Evolutionary conservation across 2,329 filamentous ascomycete species (phyloP).

Genomic region (Akanthomyces lecanii): DNA sequence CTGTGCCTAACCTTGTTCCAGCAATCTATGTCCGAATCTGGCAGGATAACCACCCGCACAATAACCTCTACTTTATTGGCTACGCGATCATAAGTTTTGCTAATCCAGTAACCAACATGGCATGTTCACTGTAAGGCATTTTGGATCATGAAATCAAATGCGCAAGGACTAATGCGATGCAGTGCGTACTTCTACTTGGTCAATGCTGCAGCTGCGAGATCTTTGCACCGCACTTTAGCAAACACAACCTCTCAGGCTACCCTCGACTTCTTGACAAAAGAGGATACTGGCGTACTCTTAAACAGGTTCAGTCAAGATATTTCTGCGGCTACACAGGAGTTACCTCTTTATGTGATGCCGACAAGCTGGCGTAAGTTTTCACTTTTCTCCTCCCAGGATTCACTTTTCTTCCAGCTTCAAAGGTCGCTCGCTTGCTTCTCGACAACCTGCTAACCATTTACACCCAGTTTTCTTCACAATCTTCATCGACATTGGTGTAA

Average conservation of each 20-base stretch:
- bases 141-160: too few relatives aligned
- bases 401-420: too few relatives aligned
- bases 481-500: slow-evolving; percentile 23
- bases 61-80: background rate
- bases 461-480: background rate
- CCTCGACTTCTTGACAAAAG: slow-evolving; percentile 36
- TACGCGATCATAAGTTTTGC: background rate
- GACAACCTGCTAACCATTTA: too few relatives aligned
- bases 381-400: too few relatives aligned
- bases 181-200: slow-evolving; percentile 1
- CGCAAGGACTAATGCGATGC: background rate
- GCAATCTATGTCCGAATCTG: slow-evolving; percentile 10
- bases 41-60: background rate
- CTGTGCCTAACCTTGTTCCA: background rate
- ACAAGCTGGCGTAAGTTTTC: slow-evolving; percentile 18
- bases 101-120: background rate
- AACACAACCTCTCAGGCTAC: slow-evolving; percentile 30
- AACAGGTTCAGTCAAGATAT: slow-evolving; percentile 36
- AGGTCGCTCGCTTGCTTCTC: too few relatives aligned
- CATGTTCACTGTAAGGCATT: background rate
- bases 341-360: slow-evolving; percentile 29
- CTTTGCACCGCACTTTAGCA: background rate
- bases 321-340: slow-evolving; percentile 30
- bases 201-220: background rate
- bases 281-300: slow-evolving; percentile 37